A percentile compares a stretch with the other conserved stretches of the same genome.
These are phyloP conservation scores for Malus hybrid DNA, from an alignment of 331 rosid species.

Conservation along the genomic window DNA sequence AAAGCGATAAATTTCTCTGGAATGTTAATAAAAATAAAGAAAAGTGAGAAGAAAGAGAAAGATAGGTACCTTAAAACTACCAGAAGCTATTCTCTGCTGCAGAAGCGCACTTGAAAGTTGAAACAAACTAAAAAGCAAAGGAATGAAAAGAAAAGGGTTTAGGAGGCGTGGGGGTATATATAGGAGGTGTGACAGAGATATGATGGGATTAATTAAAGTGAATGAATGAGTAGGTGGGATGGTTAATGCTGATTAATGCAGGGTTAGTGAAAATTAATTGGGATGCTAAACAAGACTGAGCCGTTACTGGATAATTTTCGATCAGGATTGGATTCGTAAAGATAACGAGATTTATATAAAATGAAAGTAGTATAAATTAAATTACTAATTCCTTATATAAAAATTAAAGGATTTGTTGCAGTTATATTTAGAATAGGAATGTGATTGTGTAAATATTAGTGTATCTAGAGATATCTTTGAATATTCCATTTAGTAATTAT, in stretches of 20 bases:
- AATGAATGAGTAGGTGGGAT: neutral
- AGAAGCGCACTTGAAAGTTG: too few relatives aligned
- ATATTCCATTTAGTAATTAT: too few relatives aligned
- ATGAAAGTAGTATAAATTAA: neutral
- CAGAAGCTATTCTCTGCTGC: too few relatives aligned
- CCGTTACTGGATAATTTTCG: neutral
- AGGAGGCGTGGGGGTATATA: neutral
- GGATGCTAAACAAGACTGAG: neutral
- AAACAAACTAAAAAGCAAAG: neutral
- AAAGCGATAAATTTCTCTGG: too few relatives aligned
- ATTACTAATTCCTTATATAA: too few relatives aligned
- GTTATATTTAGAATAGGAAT: too few relatives aligned
- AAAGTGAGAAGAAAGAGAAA: too few relatives aligned
- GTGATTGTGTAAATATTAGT: too few relatives aligned
- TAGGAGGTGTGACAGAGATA: neutral
- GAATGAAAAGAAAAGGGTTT: neutral
- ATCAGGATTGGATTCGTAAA: neutral
- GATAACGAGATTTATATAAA: neutral
- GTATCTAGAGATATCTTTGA: too few relatives aligned
- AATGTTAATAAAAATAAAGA: too few relatives aligned
- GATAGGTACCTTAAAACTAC: too few relatives aligned
- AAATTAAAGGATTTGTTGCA: too few relatives aligned
- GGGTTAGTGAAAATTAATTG: neutral
- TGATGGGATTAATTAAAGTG: neutral
- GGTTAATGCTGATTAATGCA: neutral